Conservation (phyloP, 2,329 filamentous ascomycete genomes). For the Colletotrichum simmondsii region DNA sequence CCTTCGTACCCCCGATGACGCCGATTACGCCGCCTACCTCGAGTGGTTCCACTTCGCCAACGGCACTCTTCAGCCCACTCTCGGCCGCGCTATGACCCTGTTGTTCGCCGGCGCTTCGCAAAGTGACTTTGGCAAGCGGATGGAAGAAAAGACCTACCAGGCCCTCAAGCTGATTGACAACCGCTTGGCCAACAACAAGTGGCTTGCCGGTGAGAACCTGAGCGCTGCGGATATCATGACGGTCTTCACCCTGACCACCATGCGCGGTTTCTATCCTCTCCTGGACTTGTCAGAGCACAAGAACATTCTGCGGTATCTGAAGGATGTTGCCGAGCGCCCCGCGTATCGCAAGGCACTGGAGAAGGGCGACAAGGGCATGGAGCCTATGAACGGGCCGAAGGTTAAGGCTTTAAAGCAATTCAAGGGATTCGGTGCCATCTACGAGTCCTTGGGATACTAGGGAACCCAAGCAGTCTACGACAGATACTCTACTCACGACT, state of each 20-base stretch:
- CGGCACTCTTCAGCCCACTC: slow-evolving; percentile 52
- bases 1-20: slow-evolving; percentile 49
- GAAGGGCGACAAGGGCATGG: slow-evolving; percentile 60
- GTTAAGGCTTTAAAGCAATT: slow-evolving; percentile 24
- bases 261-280: slow-evolving; percentile 62
- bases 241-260: slow-evolving; percentile 70
- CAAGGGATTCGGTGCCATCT: neutral
- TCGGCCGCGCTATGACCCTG: slow-evolving; percentile 49
- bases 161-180: slow-evolving; percentile 55
- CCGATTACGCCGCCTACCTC: slow-evolving; percentile 68
- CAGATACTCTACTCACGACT: neutral
- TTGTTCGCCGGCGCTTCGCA: slow-evolving; percentile 40
- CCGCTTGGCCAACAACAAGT: slow-evolving; percentile 58
- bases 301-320: slow-evolving; percentile 57
- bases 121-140: slow-evolving; percentile 15
- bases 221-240: slow-evolving; percentile 75
- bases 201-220: slow-evolving; percentile 70
- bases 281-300: slow-evolving; percentile 51
- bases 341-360: slow-evolving; percentile 59
- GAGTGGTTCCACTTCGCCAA: slow-evolving; percentile 73
- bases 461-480: neutral
- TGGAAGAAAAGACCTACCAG: neutral
- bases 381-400: slow-evolving; percentile 36
- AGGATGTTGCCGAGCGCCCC: slow-evolving; percentile 54
- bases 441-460: neutral